Evolutionary conservation across 371 early-diverging fungal genomes (phyloP), one percentile per base, ranked within the genome.

Genomic region (Apophysomyces elegans): DNA sequence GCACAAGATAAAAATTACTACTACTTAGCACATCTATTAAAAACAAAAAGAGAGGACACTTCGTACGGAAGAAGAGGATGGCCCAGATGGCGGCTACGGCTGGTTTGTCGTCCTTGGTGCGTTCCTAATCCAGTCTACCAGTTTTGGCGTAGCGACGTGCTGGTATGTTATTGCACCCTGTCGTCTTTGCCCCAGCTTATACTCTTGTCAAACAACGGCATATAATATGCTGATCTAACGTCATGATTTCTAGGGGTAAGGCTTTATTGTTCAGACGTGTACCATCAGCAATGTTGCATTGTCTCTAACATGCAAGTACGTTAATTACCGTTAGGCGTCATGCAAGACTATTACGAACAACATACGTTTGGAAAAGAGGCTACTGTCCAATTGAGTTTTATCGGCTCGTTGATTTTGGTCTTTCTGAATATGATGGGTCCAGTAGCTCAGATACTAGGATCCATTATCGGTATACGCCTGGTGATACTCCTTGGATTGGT

Each of bases 91-190:
- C 18, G 68, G 79, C 1, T 82, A 80, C 43, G 90, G 85, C 0
- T 91, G 90, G 90, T 44, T 84, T 0, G 84, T 87, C 2, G 88
- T 88, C 9, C 59, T 77, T 0, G 79, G 86, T 1, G 80, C 84
- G 2, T 90, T 86, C 70, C 50, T 84, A 5, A 82, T 82, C 56
- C 84, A 86, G 60, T 77, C 86, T 64, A 78, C 78, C 41, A 77
- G 80, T 13, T 85, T 89, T 57, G 90, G 90, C 41, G 62, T 69
- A 0, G 59, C 76, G 2, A 57, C 73, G 32, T 62, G 69, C 12
- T 80, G 80, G 80, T 73, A 75, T 65, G 43, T 60, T 18, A 26
- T 60, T 18, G 9, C 9, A n/a, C 54, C 54, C 54, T 16, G 7
- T n/a, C n/a, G 7, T 16, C 21, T 5, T 50, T 50, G 32, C n/a